phyloP scores from a whole-genome alignment of 345 rosid genomes.

The Erodium maritimum region DNA sequence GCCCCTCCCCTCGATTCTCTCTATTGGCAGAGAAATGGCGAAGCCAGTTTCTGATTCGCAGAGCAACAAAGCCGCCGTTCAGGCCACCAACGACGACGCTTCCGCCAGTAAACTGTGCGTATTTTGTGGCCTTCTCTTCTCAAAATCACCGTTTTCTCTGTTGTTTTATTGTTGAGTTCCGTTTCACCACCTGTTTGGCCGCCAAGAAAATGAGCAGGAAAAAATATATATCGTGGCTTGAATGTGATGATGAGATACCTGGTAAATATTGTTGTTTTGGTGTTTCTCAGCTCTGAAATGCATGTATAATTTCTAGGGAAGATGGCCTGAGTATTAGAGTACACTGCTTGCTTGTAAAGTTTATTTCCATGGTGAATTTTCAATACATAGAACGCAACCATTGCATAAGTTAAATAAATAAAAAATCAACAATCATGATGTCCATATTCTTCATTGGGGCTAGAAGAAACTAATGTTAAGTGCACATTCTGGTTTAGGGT shows the following conservation, averaged over 20 bases:
- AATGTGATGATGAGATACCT: neutral
- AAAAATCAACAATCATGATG: too few species aligned
- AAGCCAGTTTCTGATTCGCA: constrained; percentile 33
- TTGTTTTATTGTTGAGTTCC: neutral
- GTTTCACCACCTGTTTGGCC: neutral
- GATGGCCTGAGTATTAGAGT: neutral
- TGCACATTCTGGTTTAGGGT: too few species aligned
- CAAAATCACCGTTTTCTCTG: neutral
- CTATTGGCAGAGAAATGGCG: constrained; percentile 12
- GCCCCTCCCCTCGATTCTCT: neutral
- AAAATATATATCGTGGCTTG: neutral
- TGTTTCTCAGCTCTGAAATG: neutral
- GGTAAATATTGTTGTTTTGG: neutral
- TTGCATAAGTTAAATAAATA: too few species aligned
- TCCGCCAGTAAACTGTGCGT: constrained; percentile 83
- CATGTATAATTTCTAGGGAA: too few species aligned
- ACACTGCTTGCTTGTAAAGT: neutral
- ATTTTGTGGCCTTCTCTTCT: neutral
- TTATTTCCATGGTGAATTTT: too few species aligned
- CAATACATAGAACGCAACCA: too few species aligned
- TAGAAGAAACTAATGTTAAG: too few species aligned
- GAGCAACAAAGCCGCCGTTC: constrained; percentile 81
- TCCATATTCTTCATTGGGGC: too few species aligned
- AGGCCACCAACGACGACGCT: constrained; percentile 94
- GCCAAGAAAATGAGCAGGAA: neutral